A percentile compares a stretch with the other conserved stretches of the same genome.
phyloP scores from a whole-genome alignment of 1,139 yeast genomes.

The Sugiyamaella xylanicola region DNA sequence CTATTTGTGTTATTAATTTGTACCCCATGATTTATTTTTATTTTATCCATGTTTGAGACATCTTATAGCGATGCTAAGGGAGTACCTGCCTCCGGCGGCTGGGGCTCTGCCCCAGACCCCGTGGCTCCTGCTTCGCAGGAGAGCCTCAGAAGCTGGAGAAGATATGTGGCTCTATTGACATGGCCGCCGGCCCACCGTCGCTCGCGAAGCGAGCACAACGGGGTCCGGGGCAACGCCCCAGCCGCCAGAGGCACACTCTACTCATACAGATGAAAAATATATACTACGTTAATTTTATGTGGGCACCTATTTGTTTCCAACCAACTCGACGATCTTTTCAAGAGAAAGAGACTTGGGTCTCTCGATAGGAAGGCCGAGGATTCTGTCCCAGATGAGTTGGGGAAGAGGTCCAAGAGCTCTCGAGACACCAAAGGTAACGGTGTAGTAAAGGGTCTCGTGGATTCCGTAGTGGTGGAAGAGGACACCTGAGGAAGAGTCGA shows the following conservation, averaged over 20 bases:
- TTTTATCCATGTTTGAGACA: not conserved
- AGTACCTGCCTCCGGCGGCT: slow-evolving; percentile 1
- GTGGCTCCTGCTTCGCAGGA: too few relatives aligned
- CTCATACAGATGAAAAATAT: too few relatives aligned
- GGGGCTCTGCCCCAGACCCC: not conserved
- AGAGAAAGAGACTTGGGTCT: slow-evolving; percentile 95
- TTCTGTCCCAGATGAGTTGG: slow-evolving; percentile 94
- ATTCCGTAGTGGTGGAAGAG: slow-evolving; percentile 96
- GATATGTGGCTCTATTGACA: too few relatives aligned
- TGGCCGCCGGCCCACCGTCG: too few relatives aligned
- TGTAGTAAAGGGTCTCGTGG: slow-evolving; percentile 93
- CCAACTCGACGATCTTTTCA: slow-evolving; percentile 44
- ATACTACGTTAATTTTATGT: not conserved
- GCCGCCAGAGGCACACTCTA: not conserved
- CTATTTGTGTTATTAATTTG: slow-evolving; percentile 2
- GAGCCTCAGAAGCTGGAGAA: too few relatives aligned
- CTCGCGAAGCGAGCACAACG: not conserved
- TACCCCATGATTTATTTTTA: slow-evolving; percentile 16
- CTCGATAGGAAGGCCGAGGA: slow-evolving; percentile 93
- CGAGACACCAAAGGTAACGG: slow-evolving; percentile 96
- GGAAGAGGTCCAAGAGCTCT: slow-evolving; percentile 98
- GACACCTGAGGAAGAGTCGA: slow-evolving; percentile 97
- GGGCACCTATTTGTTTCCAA: slow-evolving; percentile 18
- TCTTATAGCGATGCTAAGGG: not conserved
- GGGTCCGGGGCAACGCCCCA: not conserved